Evolutionary conservation across 257 asterid species (phyloP), one percentile per base, ranked within the genome.

Genomic region (Cinchona pubescens): DNA sequence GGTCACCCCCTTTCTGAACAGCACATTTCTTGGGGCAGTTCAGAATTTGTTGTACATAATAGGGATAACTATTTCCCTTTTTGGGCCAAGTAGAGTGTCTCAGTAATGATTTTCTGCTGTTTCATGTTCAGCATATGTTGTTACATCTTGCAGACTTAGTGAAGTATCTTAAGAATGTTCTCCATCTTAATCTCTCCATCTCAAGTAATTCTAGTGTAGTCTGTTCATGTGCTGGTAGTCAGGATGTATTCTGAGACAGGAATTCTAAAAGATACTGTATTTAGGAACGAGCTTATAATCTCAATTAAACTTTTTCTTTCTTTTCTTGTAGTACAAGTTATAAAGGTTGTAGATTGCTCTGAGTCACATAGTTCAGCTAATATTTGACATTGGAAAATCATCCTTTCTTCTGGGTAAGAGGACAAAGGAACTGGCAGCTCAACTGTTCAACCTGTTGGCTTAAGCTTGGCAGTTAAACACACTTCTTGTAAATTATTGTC

Each of bases 1-100:
- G 83, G 77, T 89, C 74, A 51, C 83, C 78, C 76, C 78, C 59
- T 45, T 73, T 78, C 82, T 77, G 85, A 82, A 76, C 82, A 69
- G 84, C 74, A 77, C 81, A 66, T 74, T 76, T 77, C 71, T 62
- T 76, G 85, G 89, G 42, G 76, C 83, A 42, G 86, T 83, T 79
- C 77, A 73, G 87, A 82, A 79, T 79, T 82, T 71, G 70, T 82
- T 89, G 87, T 89, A 85, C 84, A 88, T 88, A 88, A n/a, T 79
- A 65, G 82, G 75, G 73, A 69, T 76, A 59, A 79, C 78, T 69
- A 72, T 81, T 77, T 77, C 78, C 77, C 78, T 84, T 66, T 45
- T 82, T 73, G 84, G 67, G 87, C 86, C 67, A 83, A 81, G 83
- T 77, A 53, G 80, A 78, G 76, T 85, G 83, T 86, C 82, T 73